These are phyloP conservation scores for Rauvolfia tetraphylla DNA, from an alignment of 257 asterid species.

Conservation along the genomic window DNA sequence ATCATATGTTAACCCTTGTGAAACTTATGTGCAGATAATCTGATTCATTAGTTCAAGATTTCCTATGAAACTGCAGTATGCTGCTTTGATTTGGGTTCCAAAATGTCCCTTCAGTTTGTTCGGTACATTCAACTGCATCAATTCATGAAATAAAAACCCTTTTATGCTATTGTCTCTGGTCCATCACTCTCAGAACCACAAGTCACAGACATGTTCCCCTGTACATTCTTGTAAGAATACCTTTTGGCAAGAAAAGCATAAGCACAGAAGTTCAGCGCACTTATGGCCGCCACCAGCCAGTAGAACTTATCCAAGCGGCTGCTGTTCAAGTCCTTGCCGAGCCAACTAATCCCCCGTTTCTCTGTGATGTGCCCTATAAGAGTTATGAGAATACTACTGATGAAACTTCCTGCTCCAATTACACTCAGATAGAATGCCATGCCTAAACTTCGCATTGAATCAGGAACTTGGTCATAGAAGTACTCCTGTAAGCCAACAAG, in stretches of 20 bases:
- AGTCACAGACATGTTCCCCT: neutral
- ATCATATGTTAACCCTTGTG: too few relatives aligned
- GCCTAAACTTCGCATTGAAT: conserved; percentile 28
- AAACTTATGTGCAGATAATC: conserved; percentile 9
- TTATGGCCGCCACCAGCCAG: conserved; percentile 17
- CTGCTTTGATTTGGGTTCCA: neutral
- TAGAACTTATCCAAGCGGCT: conserved; percentile 28
- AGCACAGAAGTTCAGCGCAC: conserved; percentile 7
- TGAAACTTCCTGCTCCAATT: conserved; percentile 19
- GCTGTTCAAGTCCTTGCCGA: conserved; percentile 24
- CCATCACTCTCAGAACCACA: neutral
- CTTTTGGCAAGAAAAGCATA: conserved; percentile 20
- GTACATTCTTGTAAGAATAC: conserved; percentile 19
- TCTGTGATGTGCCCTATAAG: conserved; percentile 11
- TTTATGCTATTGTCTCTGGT: neutral
- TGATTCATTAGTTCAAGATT: neutral
- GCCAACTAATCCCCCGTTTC: conserved; percentile 21
- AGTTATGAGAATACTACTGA: conserved; percentile 20
- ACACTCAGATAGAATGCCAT: conserved; percentile 22
- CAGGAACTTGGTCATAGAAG: conserved; percentile 31
- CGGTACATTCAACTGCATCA: neutral
- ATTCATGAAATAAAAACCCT: too few relatives aligned
- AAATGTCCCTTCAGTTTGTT: neutral
- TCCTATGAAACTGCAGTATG: too few relatives aligned
- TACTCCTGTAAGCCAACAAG: conserved; percentile 29